phyloP scores from a whole-genome alignment of 2,329 filamentous ascomycete species.

The Reticulascus tulasneorum region DNA sequence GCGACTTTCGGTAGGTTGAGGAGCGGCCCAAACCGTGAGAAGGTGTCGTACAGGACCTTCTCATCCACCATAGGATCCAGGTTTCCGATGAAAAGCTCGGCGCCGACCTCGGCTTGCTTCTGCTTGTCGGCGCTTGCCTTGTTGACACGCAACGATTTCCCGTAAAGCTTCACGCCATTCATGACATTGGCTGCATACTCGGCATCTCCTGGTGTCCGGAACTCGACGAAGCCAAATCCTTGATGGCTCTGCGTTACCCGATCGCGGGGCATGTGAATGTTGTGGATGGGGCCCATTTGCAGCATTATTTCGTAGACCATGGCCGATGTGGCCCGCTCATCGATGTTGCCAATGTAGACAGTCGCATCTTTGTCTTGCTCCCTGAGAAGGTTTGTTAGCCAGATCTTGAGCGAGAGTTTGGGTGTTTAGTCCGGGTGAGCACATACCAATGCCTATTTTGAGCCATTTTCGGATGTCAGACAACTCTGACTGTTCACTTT shows the following conservation, averaged over 20 bases:
- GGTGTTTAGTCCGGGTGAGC: slow-evolving; percentile 1
- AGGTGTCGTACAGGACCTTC: slow-evolving; percentile 91
- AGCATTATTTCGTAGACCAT: slow-evolving; percentile 98
- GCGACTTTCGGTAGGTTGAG: slow-evolving; percentile 86
- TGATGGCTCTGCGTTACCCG: slow-evolving; percentile 95
- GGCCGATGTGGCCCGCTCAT: slow-evolving; percentile 88
- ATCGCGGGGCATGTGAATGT: slow-evolving; percentile 97
- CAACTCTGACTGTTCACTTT: too few species aligned
- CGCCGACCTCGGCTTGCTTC: slow-evolving; percentile 87
- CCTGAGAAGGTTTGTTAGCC: slow-evolving; percentile 45
- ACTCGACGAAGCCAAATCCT: slow-evolving; percentile 98
- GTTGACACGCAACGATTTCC: slow-evolving; percentile 94
- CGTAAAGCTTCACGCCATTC: slow-evolving; percentile 90
- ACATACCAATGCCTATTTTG: slow-evolving; percentile 69
- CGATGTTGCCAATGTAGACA: slow-evolving; percentile 96
- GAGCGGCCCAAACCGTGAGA: slow-evolving; percentile 84
- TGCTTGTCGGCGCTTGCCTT: slow-evolving; percentile 91
- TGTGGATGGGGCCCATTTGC: slow-evolving; percentile 93
- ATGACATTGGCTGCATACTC: slow-evolving; percentile 96
- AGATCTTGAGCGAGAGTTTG: too few species aligned
- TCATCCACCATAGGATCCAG: slow-evolving; percentile 92
- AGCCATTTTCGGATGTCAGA: slow-evolving; percentile 55
- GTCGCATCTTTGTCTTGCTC: slow-evolving; percentile 98
- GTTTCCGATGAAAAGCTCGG: slow-evolving; percentile 95
- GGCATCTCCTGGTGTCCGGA: slow-evolving; percentile 89